These are phyloP conservation scores for Penicillium sp. DNA, from an alignment of 2,329 filamentous ascomycete species.

Conservation along the genomic window DNA sequence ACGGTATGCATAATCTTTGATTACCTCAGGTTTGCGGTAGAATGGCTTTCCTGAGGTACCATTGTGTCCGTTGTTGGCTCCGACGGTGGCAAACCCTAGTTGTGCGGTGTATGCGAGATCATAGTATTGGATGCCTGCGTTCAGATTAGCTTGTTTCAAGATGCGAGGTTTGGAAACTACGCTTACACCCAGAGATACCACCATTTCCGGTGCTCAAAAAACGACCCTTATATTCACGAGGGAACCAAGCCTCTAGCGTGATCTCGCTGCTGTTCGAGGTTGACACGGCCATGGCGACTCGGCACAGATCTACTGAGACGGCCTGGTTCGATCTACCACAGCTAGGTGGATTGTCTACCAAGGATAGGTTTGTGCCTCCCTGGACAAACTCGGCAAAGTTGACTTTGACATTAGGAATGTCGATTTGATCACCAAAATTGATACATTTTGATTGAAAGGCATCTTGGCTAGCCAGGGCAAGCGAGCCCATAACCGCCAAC, in stretches of 20 bases:
- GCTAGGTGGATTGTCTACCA: constrained; percentile 38
- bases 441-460: constrained; percentile 27
- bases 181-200: constrained; percentile 48
- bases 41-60: constrained; percentile 49
- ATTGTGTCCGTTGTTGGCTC: constrained; percentile 53
- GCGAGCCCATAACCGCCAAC: constrained; percentile 19
- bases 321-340: constrained; percentile 36
- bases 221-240: constrained; percentile 46
- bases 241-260: constrained; percentile 49
- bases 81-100: constrained; percentile 47
- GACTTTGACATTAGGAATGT: constrained; percentile 31
- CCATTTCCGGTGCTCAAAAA: constrained; percentile 52
- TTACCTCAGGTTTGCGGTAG: constrained; percentile 45
- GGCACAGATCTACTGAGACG: constrained; percentile 42
- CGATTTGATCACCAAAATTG: constrained; percentile 25
- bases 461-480: constrained; percentile 24
- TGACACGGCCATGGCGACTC: constrained; percentile 42
- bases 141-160: neutral
- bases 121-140: constrained; percentile 45
- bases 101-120: constrained; percentile 45
- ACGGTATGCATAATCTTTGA: constrained; percentile 51
- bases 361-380: constrained; percentile 38
- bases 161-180: neutral
- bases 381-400: constrained; percentile 36
- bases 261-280: constrained; percentile 48